Percentiles rank a stretch among this genome's conserved stretches.
phyloP scores from a whole-genome alignment of 2,329 filamentous ascomycete genomes.

The Colletotrichum falcatum region DNA sequence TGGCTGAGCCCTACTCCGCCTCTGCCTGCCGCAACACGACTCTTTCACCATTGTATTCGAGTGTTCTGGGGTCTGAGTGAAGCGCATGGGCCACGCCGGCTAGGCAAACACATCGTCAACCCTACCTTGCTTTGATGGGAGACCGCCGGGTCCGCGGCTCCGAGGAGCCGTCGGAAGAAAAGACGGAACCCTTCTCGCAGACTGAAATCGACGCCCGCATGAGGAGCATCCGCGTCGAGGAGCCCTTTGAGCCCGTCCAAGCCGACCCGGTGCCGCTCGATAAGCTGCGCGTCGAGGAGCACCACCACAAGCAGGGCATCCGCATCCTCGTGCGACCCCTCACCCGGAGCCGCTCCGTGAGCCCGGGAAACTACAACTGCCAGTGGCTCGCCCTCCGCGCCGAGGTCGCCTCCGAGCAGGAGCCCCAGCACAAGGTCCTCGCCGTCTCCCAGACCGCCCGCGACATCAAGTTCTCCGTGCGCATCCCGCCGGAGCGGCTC shows the following conservation, averaged over 20 bases:
- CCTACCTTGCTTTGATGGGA: constrained; percentile 54
- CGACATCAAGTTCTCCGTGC: constrained; percentile 71
- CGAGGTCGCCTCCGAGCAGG: constrained; percentile 62
- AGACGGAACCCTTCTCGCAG: constrained; percentile 69
- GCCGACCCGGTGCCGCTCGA: constrained; percentile 65
- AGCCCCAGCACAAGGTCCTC: constrained; percentile 67
- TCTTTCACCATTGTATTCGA: not conserved
- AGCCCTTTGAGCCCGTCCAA: constrained; percentile 52
- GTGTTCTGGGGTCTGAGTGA: constrained; percentile 22
- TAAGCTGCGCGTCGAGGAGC: constrained; percentile 62
- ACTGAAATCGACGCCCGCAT: constrained; percentile 66
- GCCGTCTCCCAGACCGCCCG: constrained; percentile 70
- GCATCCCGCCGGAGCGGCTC: constrained; percentile 62
- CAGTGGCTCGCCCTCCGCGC: constrained; percentile 68
- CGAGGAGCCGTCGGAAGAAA: constrained; percentile 60
- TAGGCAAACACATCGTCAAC: constrained; percentile 39
- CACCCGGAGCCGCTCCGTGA: constrained; percentile 65
- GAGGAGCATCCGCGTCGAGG: constrained; percentile 59
- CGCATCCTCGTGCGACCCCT: constrained; percentile 69
- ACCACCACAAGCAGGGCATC: constrained; percentile 66
- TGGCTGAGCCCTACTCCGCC: constrained; percentile 8
- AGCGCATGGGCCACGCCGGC: constrained; percentile 41
- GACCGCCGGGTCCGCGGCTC: constrained; percentile 56
- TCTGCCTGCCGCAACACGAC: constrained; percentile 10
- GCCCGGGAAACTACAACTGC: constrained; percentile 64